Percentiles rank a stretch among this genome's conserved stretches.
phyloP scores from a whole-genome alignment of 1,284 basidiomycete genomes.

The Sphaerobolus stellatus region DNA sequence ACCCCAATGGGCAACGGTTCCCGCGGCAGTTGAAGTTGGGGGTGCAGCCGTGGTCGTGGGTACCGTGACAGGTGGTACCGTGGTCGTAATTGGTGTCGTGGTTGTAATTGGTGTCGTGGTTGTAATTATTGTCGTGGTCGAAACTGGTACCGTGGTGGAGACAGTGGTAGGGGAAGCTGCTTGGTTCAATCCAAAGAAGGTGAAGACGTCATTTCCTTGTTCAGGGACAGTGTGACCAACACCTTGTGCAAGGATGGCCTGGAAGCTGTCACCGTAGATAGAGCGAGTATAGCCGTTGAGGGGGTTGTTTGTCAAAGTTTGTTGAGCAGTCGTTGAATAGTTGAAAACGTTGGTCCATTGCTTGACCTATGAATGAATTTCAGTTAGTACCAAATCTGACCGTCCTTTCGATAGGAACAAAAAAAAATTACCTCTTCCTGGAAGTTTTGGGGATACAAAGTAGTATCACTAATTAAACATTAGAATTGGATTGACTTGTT shows the following conservation, averaged over 20 bases:
- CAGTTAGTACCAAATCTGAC: neutral
- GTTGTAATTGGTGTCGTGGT: neutral
- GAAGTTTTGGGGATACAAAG: conserved; percentile 52
- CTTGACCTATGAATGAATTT: conserved; percentile 31
- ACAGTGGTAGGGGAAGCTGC: neutral
- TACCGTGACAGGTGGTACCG: no score
- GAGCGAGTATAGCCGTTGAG: conserved; percentile 40
- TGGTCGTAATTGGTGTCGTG: no score
- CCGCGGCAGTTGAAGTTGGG: neutral
- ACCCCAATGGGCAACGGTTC: neutral
- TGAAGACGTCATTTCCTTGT: neutral
- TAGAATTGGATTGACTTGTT: neutral
- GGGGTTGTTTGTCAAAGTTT: conserved; percentile 40
- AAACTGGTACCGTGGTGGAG: neutral
- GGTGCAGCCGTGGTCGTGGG: neutral
- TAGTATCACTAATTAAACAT: conserved; percentile 39
- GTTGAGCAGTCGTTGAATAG: conserved; percentile 38
- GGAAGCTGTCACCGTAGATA: conserved; percentile 7
- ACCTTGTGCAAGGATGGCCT: conserved; percentile 10
- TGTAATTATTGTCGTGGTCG: neutral
- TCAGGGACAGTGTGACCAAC: conserved; percentile 10
- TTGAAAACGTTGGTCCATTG: conserved; percentile 51
- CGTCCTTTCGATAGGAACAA: neutral
- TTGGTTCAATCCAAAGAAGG: neutral
- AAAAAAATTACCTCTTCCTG: conserved; percentile 33